Evolutionary conservation across 129 eudicot genomes (phyloP), one percentile per base, ranked within the genome.

Genomic region (Kitagawia praeruptora): DNA sequence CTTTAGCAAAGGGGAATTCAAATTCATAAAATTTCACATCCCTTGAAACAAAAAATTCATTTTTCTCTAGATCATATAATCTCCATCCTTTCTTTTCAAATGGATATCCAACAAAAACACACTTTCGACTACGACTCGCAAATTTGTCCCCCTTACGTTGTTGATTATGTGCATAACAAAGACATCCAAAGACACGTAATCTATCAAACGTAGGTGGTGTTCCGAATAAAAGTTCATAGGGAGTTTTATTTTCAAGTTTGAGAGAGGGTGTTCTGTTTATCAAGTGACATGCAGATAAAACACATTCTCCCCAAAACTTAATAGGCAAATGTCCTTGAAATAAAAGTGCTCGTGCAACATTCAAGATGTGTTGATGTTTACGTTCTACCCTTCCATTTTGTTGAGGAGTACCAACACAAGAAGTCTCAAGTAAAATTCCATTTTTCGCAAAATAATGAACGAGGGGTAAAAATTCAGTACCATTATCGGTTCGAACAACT

Each of bases 341-440:
- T 28, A 11, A 8, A 25, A 64, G 71, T 64, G 40, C 41, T 12
- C 39, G 14, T 27, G 71, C 71, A 11, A 64, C 71, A 64, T 64
- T 64, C 16, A 64, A 23, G 15, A 64, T 64, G 37, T 34, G 37
- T 34, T 34, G 37, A 34, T 34, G 37, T 34, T 34, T 34, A 34
- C 37, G 2, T 2, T 70, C 25, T 4, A 70, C 75, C 21, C 75
- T 3, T 23, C 47, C 75, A 70, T 70, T 70, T 70, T 70, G 23
- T 70, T 70, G 75, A 4, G 75, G 75, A 18, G 75, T 70, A 4
- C 47, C 75, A 16, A 70, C 75, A 46, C 78, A 75, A 5, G 84
- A 75, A 6, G 51, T 81, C 70, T 81, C 48, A 46, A 56, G 46
- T 23, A 76, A 3, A 46, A 81, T 75, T 6, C 70, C 80, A 45